Conservation (phyloP, 371 early-diverging fungal species). For the Rhizopus delemar region DNA sequence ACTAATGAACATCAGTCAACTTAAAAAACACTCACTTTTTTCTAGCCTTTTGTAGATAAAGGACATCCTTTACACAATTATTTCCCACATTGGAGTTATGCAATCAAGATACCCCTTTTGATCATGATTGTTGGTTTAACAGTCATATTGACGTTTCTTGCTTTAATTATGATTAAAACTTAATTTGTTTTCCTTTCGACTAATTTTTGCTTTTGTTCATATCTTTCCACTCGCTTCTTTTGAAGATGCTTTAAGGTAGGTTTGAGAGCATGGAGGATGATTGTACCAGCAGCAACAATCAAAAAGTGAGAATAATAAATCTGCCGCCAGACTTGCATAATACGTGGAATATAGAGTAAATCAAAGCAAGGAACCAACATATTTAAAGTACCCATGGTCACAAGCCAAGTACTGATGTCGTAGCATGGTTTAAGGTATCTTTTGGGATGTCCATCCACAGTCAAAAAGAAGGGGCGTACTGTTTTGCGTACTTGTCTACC, state of each 20-base stretch:
- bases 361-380: constrained; percentile 74
- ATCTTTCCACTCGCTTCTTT: constrained; percentile 15
- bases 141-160: constrained; percentile 75
- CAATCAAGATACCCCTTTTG: constrained; percentile 82
- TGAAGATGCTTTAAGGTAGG: constrained; percentile 16
- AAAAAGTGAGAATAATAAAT: constrained; percentile 59
- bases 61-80: constrained; percentile 76
- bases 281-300: constrained; percentile 34
- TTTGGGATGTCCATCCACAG: constrained; percentile 2
- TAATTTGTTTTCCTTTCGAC: background rate
- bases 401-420: constrained; percentile 66
- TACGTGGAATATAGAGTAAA: constrained; percentile 57
- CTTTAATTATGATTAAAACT: constrained; percentile 83
- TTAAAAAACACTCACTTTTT: background rate
- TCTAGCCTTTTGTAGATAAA: constrained; percentile 89
- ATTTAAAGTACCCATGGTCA: constrained; percentile 68
- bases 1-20: background rate
- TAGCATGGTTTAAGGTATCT: constrained; percentile 45
- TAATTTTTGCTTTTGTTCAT: constrained; percentile 18
- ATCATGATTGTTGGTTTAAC: constrained; percentile 80
- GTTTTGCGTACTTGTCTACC: constrained; percentile 59
- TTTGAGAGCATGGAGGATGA: constrained; percentile 18
- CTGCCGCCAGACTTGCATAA: constrained; percentile 59
- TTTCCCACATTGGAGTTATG: constrained; percentile 85
- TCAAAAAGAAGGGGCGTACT: constrained; percentile 67